phyloP scores from a whole-genome alignment of 345 rosid species.

The Angophora floribunda region DNA sequence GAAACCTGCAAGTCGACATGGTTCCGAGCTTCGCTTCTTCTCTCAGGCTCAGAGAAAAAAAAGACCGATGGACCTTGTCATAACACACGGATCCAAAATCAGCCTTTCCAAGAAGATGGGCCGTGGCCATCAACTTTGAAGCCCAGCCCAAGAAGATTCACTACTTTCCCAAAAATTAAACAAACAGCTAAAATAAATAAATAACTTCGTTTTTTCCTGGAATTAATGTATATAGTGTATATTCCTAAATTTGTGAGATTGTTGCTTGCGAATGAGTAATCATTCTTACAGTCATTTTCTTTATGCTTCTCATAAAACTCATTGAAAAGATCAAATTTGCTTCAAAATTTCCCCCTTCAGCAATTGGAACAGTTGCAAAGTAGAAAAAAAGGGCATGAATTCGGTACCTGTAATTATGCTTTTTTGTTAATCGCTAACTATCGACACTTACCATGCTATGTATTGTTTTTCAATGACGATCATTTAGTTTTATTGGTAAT shows the following conservation, averaged over 20 bases:
- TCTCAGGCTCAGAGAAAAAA: neutral
- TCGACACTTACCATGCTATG: accelerated
- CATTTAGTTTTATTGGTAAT: neutral
- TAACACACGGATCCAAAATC: neutral
- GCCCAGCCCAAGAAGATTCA: neutral
- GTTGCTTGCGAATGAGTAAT: neutral
- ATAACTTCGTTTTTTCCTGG: neutral
- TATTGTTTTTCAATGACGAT: neutral
- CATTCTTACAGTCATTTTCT: neutral
- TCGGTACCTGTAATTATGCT: accelerated
- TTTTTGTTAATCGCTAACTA: neutral
- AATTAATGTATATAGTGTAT: no score
- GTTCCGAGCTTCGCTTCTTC: neutral
- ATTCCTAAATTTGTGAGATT: neutral
- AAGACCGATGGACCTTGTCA: neutral
- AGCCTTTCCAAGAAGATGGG: neutral
- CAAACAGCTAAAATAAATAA: neutral
- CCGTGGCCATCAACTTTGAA: neutral
- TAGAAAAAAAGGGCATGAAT: neutral
- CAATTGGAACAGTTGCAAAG: neutral
- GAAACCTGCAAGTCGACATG: constrained; percentile 15
- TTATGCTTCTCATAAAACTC: neutral
- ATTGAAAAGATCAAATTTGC: neutral
- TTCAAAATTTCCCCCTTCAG: neutral
- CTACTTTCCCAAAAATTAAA: neutral